phyloP scores from a whole-genome alignment of 2,329 filamentous ascomycete species.

The Ascosphaera aggregata region DNA sequence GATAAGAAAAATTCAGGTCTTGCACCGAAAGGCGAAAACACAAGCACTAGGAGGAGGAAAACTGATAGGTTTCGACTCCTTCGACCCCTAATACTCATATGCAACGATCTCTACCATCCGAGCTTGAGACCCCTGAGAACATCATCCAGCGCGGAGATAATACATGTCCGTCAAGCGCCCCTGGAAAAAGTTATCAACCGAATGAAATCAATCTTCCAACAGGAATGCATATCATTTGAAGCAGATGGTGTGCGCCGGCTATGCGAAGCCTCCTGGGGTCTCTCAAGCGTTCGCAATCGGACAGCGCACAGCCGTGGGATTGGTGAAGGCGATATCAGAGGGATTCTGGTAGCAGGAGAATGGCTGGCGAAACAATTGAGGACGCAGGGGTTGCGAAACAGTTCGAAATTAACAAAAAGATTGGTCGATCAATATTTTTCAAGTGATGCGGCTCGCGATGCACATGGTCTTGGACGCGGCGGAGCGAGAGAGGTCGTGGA shows the following conservation, averaged over 20 bases:
- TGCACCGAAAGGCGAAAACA: slow-evolving; percentile 7
- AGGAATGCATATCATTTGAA: slow-evolving; percentile 72
- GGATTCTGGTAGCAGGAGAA: slow-evolving; percentile 39
- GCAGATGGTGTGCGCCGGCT: slow-evolving; percentile 61
- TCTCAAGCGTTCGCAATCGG: slow-evolving; percentile 32
- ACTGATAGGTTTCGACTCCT: slow-evolving; percentile 63
- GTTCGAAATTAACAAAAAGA: slow-evolving; percentile 26
- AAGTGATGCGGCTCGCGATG: slow-evolving; percentile 27
- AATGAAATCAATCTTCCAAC: slow-evolving; percentile 64
- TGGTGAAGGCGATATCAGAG: slow-evolving; percentile 34
- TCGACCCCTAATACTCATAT: slow-evolving; percentile 77
- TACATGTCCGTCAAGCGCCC: slow-evolving; percentile 74
- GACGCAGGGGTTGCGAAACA: slow-evolving; percentile 16
- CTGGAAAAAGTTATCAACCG: slow-evolving; percentile 66
- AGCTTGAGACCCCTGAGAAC: slow-evolving; percentile 71
- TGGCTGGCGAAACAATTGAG: slow-evolving; percentile 39
- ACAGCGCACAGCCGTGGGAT: slow-evolving; percentile 20
- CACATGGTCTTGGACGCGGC: slow-evolving; percentile 36
- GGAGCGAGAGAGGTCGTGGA: slow-evolving; percentile 42
- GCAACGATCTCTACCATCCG: slow-evolving; percentile 91
- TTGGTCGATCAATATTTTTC: slow-evolving; percentile 39
- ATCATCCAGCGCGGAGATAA: slow-evolving; percentile 63
- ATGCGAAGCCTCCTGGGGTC: slow-evolving; percentile 43
- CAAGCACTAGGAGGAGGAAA: slow-evolving; percentile 26
- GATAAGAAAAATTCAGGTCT: slow-evolving; percentile 55